phyloP scores from a whole-genome alignment of 2,329 filamentous ascomycete species.

The Didymosphaeria variabile region DNA sequence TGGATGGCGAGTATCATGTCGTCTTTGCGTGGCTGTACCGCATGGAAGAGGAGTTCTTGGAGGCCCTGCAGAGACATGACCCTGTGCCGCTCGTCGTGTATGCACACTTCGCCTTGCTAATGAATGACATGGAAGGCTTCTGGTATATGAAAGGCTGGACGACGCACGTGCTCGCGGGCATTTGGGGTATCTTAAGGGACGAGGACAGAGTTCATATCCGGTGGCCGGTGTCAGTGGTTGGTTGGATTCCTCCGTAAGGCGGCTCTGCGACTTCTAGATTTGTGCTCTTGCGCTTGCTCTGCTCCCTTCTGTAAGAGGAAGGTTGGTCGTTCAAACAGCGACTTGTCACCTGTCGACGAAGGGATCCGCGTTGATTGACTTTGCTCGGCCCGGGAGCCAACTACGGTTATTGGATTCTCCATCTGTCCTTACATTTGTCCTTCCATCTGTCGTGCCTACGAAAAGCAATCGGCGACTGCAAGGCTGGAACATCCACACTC shows the following conservation, averaged over 20 bases:
- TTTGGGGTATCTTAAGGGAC: conserved; percentile 27
- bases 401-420: too few relatives aligned
- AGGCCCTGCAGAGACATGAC: conserved; percentile 33
- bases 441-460: too few relatives aligned
- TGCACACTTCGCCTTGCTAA: conserved; percentile 38
- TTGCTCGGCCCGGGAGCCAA: too few relatives aligned
- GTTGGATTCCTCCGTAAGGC: conserved; percentile 34
- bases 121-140: conserved; percentile 38
- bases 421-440: too few relatives aligned
- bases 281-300: neutral
- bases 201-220: conserved; percentile 34
- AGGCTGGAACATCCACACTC: too few relatives aligned
- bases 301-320: neutral
- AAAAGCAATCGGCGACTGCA: too few relatives aligned
- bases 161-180: conserved; percentile 37
- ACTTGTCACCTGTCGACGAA: too few relatives aligned
- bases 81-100: conserved; percentile 33
- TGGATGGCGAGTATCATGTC: conserved; percentile 38
- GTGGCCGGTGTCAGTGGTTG: conserved; percentile 35
- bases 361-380: too few relatives aligned
- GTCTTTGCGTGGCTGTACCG: conserved; percentile 38
- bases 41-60: conserved; percentile 35
- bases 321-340: too few relatives aligned
- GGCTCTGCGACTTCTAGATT: neutral
- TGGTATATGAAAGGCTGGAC: conserved; percentile 46